A percentile compares a stretch with the other conserved stretches of the same genome.
These are phyloP conservation scores for Ascochyta clinopodiicola DNA, from an alignment of 2,329 filamentous ascomycete species.

Conservation along the genomic window DNA sequence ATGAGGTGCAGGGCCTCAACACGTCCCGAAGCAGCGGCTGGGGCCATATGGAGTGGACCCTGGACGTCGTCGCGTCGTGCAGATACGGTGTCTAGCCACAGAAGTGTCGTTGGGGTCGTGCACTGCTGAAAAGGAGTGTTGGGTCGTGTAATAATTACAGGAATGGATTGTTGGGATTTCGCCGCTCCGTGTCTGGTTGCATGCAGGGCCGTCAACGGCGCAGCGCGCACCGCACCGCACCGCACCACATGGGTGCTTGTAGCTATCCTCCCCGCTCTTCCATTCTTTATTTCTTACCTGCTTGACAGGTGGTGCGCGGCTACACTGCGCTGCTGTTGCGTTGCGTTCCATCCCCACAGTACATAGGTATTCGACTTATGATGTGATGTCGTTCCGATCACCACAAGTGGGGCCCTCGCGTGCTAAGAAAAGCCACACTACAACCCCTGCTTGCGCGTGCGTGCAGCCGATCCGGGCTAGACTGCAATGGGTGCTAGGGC, in stretches of 20 bases:
- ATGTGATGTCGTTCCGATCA: too few relatives aligned
- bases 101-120: neutral
- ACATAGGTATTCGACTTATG: too few relatives aligned
- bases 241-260: too few relatives aligned
- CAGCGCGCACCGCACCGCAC: too few relatives aligned
- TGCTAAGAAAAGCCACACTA: constrained; percentile 19
- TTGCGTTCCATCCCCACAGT: neutral
- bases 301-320: too few relatives aligned
- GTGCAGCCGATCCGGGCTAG: constrained; percentile 14
- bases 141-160: too few relatives aligned
- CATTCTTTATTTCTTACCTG: too few relatives aligned
- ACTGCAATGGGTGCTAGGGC: constrained; percentile 10
- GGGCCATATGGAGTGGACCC: neutral
- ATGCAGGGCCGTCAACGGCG: too few relatives aligned
- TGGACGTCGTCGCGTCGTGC: neutral
- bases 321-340: neutral
- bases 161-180: constrained; percentile 15
- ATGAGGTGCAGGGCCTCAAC: constrained; percentile 8
- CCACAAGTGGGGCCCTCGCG: neutral
- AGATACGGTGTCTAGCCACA: neutral
- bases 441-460: neutral
- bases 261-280: too few relatives aligned
- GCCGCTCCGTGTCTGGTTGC: neutral
- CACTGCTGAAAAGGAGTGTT: neutral
- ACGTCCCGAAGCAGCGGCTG: constrained; percentile 12